Evolutionary conservation across 306 rosid genomes (phyloP).

Genomic region (Castanospermum australe): DNA sequence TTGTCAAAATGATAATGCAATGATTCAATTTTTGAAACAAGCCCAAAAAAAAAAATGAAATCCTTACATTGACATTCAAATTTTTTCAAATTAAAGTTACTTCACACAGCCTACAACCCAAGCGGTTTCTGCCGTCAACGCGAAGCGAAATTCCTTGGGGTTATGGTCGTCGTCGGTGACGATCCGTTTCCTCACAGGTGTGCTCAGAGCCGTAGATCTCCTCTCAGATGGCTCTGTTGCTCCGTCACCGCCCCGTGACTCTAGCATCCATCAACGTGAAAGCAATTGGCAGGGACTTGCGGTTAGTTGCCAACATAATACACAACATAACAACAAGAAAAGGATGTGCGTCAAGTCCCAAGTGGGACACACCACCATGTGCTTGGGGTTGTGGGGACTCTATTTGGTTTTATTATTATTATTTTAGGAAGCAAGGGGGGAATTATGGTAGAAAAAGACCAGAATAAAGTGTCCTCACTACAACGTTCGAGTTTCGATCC

Average conservation of each 20-base stretch:
- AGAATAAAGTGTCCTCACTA: constrained; percentile 39
- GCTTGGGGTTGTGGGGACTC: constrained; percentile 17
- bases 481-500: constrained; percentile 46
- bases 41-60: background rate
- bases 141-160: constrained; percentile 13
- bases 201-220: background rate
- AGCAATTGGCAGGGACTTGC: no score
- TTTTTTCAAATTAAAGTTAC: constrained; percentile 33
- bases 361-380: constrained; percentile 45
- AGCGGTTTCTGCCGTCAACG: constrained; percentile 26
- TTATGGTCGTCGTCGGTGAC: background rate
- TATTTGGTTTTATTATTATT: background rate
- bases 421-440: background rate
- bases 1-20: constrained; percentile 7
- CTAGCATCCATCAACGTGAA: background rate
- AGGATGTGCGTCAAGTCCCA: background rate
- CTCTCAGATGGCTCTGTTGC: background rate
- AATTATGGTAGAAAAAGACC: constrained; percentile 10
- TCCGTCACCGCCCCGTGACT: constrained; percentile 6
- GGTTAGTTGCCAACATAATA: no score
- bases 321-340: background rate
- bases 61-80: constrained; percentile 27
- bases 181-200: no score
- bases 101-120: background rate
- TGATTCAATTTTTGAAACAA: constrained; percentile 7